A percentile compares a stretch with the other conserved stretches of the same genome.
phyloP scores from a whole-genome alignment of 2,329 filamentous ascomycete species.

The Trichoderma arundinaceum region DNA sequence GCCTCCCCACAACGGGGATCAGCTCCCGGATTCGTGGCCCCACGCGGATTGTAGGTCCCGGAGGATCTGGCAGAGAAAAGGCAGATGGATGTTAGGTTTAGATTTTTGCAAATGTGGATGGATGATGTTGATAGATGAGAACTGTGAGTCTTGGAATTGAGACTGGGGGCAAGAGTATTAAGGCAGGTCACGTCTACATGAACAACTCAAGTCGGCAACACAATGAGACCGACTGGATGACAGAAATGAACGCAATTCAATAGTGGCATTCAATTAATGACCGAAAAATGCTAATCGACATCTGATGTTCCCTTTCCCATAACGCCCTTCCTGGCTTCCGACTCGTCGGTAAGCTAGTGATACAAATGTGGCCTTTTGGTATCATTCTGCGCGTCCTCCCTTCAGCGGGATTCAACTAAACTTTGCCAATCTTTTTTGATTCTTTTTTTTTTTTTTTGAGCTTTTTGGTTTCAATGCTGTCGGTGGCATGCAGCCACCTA shows the following conservation, averaged over 20 bases:
- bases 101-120: too few species aligned
- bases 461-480: conserved; percentile 1
- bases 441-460: not conserved
- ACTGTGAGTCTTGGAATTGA: too few species aligned
- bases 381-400: not conserved
- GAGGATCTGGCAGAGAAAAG: not conserved
- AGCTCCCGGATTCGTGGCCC: conserved; percentile 9
- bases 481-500: not conserved
- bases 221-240: too few species aligned
- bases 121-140: too few species aligned
- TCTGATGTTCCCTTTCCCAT: not conserved
- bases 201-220: too few species aligned
- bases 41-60: conserved; percentile 8
- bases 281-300: not conserved
- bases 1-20: conserved; percentile 22
- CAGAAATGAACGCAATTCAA: not conserved
- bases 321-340: conserved; percentile 1
- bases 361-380: not conserved
- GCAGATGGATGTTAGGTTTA: too few species aligned
- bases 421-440: not conserved
- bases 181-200: too few species aligned
- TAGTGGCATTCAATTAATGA: not conserved
- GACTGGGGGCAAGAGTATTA: too few species aligned
- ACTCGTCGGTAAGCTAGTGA: not conserved
- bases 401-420: not conserved